Evolutionary conservation across 495 filamentous ascomycete genomes (phyloP), one percentile per base, ranked within the genome.

Genomic region (Chlorociboria aeruginascens): DNA sequence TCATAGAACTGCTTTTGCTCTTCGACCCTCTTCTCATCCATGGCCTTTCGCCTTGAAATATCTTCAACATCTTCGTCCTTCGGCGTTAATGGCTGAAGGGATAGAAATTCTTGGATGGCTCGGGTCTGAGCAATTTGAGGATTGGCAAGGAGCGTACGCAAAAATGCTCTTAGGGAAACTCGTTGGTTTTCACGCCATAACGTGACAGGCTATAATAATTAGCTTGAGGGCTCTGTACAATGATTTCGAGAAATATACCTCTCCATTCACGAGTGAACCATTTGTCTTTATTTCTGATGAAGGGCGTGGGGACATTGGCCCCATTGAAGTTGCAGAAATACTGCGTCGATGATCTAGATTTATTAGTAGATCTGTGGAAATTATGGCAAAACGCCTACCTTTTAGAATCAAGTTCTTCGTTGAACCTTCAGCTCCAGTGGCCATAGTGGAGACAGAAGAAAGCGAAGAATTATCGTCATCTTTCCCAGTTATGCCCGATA

Each of bases 1-100:
- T 98, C 89, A 67, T 95, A 98, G 63, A 98, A 98, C 45, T 75
- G 75, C 63, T 77, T 82, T 62, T 97, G 92, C 64, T 98, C 92
- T 57, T 93, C 84, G 20, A 97, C 75, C 25, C 92, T 75, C 54
- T 86, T 81, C 55, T 85, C 78, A 61, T 98, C 92, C 70, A 93
- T 84, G 3, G 73, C 77, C 57, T 89, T 94, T 25, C 92, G 74
- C 43, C 76, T 69, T 16, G 77, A 54, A 35, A 95, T 85, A 63
- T 98, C 93, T 7, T 81, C 69, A 25, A 77, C 60, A 61, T 97
- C 93, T 50, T 92, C 88, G 52, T 90, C 83, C 30, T 79, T 89
- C 12, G 84, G 67, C 6, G 67, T 73, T 28, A 90, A 72, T 1
- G 86, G 80, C 6, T 82, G 61, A 0, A 63, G 62, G 3, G 83